phyloP scores from a whole-genome alignment of 345 rosid species.

The Clarkia xantiana region DNA sequence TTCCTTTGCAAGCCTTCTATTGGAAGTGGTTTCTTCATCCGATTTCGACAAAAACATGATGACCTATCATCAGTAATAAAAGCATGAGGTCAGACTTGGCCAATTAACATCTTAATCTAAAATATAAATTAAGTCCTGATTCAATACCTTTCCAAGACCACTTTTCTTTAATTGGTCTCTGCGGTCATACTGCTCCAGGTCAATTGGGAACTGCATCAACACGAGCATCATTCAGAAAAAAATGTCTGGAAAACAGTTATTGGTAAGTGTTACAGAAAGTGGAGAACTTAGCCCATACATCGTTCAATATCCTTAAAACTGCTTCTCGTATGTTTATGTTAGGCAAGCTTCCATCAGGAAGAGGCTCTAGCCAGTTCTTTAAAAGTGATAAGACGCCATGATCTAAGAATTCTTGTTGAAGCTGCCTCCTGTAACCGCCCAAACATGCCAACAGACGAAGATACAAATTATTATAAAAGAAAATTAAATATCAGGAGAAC shows the following conservation, averaged over 20 bases:
- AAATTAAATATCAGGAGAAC: conserved; percentile 1
- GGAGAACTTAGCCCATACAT: conserved; percentile 26
- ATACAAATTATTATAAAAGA: neutral
- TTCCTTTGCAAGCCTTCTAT: conserved; percentile 90
- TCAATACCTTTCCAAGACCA: conserved; percentile 89
- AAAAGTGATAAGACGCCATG: conserved; percentile 80
- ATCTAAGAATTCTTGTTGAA: conserved; percentile 87
- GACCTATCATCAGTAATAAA: conserved; percentile 37
- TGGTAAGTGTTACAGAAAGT: neutral
- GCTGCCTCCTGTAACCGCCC: conserved; percentile 64
- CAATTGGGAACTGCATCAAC: conserved; percentile 67
- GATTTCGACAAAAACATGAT: conserved; percentile 96
- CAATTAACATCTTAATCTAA: no score
- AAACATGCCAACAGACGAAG: conserved; percentile 1
- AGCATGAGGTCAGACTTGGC: neutral
- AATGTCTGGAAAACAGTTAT: conserved; percentile 5
- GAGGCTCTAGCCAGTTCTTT: conserved; percentile 98
- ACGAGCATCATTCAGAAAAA: conserved; percentile 10
- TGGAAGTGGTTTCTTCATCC: conserved; percentile 87
- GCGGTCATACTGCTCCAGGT: conserved; percentile 87
- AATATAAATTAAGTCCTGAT: conserved; percentile 1
- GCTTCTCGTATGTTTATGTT: conserved; percentile 91
- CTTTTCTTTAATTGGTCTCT: conserved; percentile 89
- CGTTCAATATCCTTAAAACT: conserved; percentile 58
- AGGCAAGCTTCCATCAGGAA: conserved; percentile 97